Base-by-base conservation (phyloP, 768 basidiomycete genomes). In the Termitomyces titanicus region DNA sequence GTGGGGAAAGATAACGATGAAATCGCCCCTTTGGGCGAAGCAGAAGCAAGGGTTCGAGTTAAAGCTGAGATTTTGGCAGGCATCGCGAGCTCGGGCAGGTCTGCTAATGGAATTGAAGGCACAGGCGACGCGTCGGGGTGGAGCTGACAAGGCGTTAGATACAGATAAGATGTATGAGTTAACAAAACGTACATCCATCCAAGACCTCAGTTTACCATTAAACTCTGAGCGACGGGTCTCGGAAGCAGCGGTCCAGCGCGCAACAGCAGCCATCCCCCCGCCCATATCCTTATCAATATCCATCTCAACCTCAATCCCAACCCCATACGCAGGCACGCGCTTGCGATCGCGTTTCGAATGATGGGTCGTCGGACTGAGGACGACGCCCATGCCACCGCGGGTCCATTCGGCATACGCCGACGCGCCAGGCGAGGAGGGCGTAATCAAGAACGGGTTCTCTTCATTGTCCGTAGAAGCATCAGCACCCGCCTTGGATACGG, bases 221-320 rank as follows among this genome's bases (percentile, higher is more conserved):
- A 92, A 78, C 51, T 81, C 73, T 51, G 75, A 70, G 52, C 84
- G 80, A 51, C 92, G 81, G 33, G 70, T 71, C 52, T 89, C 88
- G 35, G 79, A 72, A 42, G 77, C 83, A 27, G 87, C 82, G 3
- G 92, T 92, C 92, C 92, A 94, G 53, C 89, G 82, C 50, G 92
- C 91, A 42, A 94, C 88, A 27, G 91, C 88, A 35, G 89, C 89
- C 87, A 93, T 92, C n/a, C 91, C 89, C 43, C 80, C 83, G 20
- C 75, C 75, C 85, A 89, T 85, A 62, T 81, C 84, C 70, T 88
- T 89, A 70, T 90, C 88, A 53, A 91, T 81, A 63, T 92, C 84
- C 74, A 90, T 86, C 61, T 92, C 89, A 24, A 92, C 89, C 70
- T 93, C 89, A 47, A 94, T 89, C 1, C 92, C 92, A 58, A 93